phyloP scores from a whole-genome alignment of 805 yeast species.

The Ogataea methylovora region DNA sequence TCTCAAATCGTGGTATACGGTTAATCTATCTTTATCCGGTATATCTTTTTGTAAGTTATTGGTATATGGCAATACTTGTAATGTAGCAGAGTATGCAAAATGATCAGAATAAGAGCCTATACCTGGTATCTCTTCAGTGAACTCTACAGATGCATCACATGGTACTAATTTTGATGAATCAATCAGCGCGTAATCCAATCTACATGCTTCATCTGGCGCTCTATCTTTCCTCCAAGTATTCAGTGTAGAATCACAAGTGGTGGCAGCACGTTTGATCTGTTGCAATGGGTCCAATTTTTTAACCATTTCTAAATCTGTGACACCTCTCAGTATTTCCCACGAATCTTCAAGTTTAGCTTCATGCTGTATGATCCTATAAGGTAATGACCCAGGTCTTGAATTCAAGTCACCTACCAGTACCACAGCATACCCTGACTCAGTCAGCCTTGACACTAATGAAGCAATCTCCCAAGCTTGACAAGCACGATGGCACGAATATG shows the following conservation, averaged over 20 bases:
- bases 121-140: constrained; percentile 59
- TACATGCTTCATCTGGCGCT: constrained; percentile 61
- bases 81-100: constrained; percentile 62
- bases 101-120: constrained; percentile 87
- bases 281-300: constrained; percentile 41
- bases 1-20: constrained; percentile 44
- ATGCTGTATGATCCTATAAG: constrained; percentile 62
- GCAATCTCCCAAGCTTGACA: constrained; percentile 97
- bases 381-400: constrained; percentile 80
- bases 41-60: background rate
- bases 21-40: constrained; percentile 8
- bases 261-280: constrained; percentile 70
- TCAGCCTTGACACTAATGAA: constrained; percentile 50
- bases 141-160: constrained; percentile 58
- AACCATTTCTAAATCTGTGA: constrained; percentile 32
- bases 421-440: constrained; percentile 73
- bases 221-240: constrained; percentile 77
- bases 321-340: constrained; percentile 67
- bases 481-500: constrained; percentile 83
- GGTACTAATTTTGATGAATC: constrained; percentile 50
- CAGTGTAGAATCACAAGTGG: constrained; percentile 81
- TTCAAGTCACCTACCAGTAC: constrained; percentile 92
- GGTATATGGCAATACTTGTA: constrained; percentile 22
- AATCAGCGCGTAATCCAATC: constrained; percentile 84
- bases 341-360: constrained; percentile 71